Conservation (phyloP, 352 stramenopile genomes). For the Phytopythium delawarense region DNA sequence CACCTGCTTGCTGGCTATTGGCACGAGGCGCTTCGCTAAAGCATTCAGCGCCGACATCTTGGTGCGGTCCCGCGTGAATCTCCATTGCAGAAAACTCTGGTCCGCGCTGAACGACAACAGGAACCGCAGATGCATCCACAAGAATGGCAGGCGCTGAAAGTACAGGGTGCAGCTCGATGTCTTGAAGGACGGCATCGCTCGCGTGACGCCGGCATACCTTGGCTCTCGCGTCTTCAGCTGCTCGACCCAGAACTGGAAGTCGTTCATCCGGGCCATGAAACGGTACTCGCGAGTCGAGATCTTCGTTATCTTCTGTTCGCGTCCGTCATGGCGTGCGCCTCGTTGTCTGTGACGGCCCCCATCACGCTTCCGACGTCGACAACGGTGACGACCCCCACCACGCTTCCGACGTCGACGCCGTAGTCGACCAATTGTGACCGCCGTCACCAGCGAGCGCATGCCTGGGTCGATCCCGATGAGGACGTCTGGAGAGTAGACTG, state of each 20-base stretch:
- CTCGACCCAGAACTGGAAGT: not conserved
- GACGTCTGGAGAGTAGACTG: conserved; percentile 5
- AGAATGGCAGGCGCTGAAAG: not conserved
- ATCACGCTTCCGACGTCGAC: not conserved
- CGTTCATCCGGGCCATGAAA: not conserved
- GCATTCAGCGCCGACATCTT: not conserved
- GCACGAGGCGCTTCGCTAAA: not conserved
- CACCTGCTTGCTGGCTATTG: not conserved
- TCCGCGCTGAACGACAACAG: not conserved
- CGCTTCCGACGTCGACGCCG: not conserved
- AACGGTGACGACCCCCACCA: not conserved
- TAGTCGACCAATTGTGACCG: conserved; percentile 2
- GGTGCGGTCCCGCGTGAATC: not conserved
- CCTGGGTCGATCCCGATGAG: conserved; percentile 10
- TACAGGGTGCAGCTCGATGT: not conserved
- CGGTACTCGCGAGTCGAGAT: not conserved
- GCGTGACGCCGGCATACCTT: not conserved
- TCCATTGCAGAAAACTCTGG: not conserved
- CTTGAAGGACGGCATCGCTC: not conserved
- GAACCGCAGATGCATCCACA: conserved; percentile 1
- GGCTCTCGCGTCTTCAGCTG: not conserved
- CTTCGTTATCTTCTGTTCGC: not conserved
- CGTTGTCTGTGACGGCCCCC: not conserved
- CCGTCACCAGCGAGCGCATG: conserved; percentile 12
- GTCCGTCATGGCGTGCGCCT: not conserved